Percentiles rank a stretch among this genome's conserved stretches.
phyloP scores from a whole-genome alignment of 164 flowering plant genomes.

The Sedum album region DNA sequence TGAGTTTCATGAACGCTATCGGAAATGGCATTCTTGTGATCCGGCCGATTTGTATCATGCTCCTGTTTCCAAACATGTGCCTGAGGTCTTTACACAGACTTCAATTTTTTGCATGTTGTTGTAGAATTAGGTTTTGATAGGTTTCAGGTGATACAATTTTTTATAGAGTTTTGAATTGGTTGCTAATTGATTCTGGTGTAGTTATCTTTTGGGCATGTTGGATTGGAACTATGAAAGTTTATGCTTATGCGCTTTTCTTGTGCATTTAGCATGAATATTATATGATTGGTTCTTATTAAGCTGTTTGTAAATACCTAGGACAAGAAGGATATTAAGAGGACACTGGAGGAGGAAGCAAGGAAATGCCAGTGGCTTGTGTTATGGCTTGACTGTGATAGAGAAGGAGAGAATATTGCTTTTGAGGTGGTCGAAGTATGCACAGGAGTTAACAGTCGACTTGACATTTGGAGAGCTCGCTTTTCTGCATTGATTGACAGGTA shows the following conservation, averaged over 20 bases:
- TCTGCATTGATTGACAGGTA: constrained; percentile 89
- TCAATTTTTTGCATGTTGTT: background rate
- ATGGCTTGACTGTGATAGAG: constrained; percentile 98
- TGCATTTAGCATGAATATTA: background rate
- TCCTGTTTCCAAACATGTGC: constrained; percentile 66
- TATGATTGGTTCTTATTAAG: background rate
- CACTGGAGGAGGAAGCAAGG: constrained; percentile 85
- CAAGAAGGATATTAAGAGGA: constrained; percentile 69
- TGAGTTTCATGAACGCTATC: constrained; percentile 70
- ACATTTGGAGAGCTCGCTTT: constrained; percentile 72
- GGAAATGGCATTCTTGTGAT: constrained; percentile 88
- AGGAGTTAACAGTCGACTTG: constrained; percentile 43
- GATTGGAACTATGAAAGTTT: background rate
- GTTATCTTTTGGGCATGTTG: too few species aligned
- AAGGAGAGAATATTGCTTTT: constrained; percentile 94
- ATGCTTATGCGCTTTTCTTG: background rate
- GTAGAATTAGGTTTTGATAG: background rate
- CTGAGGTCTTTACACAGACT: constrained; percentile 40
- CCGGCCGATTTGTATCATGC: constrained; percentile 72
- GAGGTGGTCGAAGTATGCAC: constrained; percentile 84
- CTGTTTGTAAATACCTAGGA: constrained; percentile 31
- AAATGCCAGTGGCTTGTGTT: constrained; percentile 77
- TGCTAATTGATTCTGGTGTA: background rate
- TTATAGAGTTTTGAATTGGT: background rate
- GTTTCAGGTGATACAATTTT: background rate